Percentiles rank a stretch among this genome's conserved stretches.
Evolutionary conservation across 2,329 filamentous ascomycete genomes (phyloP).

Genomic region (Onygena corvina): DNA sequence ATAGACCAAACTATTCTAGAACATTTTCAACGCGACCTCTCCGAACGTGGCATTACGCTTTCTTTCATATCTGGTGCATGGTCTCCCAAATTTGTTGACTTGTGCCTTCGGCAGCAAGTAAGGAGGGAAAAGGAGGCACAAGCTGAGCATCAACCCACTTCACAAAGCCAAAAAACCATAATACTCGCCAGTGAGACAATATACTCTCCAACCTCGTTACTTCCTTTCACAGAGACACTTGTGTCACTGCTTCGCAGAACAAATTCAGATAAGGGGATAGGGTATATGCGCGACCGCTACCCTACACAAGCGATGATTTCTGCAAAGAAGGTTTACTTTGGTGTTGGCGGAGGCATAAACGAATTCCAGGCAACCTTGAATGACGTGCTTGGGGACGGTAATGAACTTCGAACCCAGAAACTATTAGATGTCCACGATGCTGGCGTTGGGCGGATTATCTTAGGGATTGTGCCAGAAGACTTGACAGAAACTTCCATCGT

Average conservation of each 20-base stretch:
- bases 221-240: conserved; percentile 45
- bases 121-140: conserved; percentile 10
- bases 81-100: conserved; percentile 38
- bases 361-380: conserved; percentile 37
- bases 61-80: conserved; percentile 50
- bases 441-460: conserved; percentile 35
- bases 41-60: conserved; percentile 34
- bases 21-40: conserved; percentile 36
- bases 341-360: conserved; percentile 53
- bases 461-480: conserved; percentile 24
- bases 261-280: not conserved
- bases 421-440: conserved; percentile 30
- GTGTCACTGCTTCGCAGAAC: conserved; percentile 37
- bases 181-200: conserved; percentile 54
- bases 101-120: conserved; percentile 25
- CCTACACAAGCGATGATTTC: conserved; percentile 44
- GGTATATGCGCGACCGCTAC: conserved; percentile 11
- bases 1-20: conserved; percentile 38
- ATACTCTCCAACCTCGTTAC: conserved; percentile 45
- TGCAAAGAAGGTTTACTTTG: conserved; percentile 55
- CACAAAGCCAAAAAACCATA: conserved; percentile 29
- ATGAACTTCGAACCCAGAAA: conserved; percentile 20
- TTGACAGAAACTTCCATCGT: not conserved
- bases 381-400: conserved; percentile 14
- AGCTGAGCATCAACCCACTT: conserved; percentile 12